Percentiles rank a stretch among this genome's conserved stretches.
Evolutionary conservation across 2,329 filamentous ascomycete species (phyloP).

Genomic region (Cercospora citrullina): DNA sequence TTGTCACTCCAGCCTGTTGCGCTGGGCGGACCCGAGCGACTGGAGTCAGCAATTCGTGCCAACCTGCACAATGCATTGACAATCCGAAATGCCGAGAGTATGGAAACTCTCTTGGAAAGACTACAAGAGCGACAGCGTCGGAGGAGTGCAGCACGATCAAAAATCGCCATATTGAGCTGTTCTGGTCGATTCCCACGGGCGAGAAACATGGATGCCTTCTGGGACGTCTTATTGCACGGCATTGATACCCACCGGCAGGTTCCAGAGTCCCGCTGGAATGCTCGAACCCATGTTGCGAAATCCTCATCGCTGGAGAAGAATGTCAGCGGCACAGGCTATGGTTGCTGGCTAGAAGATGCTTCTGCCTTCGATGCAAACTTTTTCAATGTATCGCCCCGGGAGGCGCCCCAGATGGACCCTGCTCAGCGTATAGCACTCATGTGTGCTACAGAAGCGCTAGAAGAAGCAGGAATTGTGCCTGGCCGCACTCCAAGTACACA

Average conservation of each 20-base stretch:
- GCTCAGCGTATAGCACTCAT: neutral
- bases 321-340: neutral
- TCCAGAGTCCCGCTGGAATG: neutral
- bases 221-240: neutral
- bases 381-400: neutral
- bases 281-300: neutral
- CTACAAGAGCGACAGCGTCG: neutral
- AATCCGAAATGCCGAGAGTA: neutral
- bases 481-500: neutral
- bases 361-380: neutral
- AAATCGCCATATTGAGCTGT: neutral
- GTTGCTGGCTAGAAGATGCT: neutral
- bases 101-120: neutral
- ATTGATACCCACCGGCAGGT: neutral
- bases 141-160: neutral
- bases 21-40: neutral
- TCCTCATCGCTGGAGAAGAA: neutral
- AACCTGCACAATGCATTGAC: neutral
- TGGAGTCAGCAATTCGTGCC: neutral
- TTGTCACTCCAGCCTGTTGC: neutral
- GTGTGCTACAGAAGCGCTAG: neutral
- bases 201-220: neutral
- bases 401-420: neutral
- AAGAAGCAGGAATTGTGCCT: neutral
- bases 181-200: neutral